Evolutionary conservation across 176 grass and related monocot genomes (phyloP), one percentile per base, ranked within the genome.

Genomic region (Rhipidocladum racemiflorum): DNA sequence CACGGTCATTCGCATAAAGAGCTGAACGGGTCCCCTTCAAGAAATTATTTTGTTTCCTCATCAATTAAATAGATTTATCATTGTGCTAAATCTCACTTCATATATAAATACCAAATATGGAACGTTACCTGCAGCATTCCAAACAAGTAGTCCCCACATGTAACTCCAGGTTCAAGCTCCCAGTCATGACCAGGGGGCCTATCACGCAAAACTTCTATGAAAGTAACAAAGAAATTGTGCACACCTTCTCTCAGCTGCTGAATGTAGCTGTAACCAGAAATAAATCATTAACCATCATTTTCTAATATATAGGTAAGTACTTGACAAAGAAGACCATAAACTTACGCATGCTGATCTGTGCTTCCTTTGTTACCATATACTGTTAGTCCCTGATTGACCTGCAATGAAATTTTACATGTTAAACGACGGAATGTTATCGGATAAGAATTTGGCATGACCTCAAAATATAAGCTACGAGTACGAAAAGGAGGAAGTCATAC

Each of bases 281-380:
- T 7, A 55, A 27, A 53, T 48, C 21, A 61, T 65, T 76, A 66
- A 8, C 39, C n/a, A 46, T 70, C 2, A 13, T 46, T 70, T 46
- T 70, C 23, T 28, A 46, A 70, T 70, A 2, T 70, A 70, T 44
- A 70, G 39, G 13, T 57, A 25, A 61, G 49, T 61, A 65, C 35
- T 50, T 45, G 32, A 59, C 67, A 74, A 68, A 80, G 48, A 32
- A 4, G 4, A 55, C 65, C 27, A 76, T 15, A 74, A 61, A 85
- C 93, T 87, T 79, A 99, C 97, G 97, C 97, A 50, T 99, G 97
- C 61, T 99, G 97, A 71, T 99, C 97, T 25, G 97, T 99, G 87
- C 97, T 99, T 90, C 97, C 97, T 92, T 99, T 99, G 79, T 99
- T 96, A 86, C 97, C 97, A 90, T 99, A 99, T 6, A 99, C 91